These are phyloP conservation scores for Pholiota microspora DNA, from an alignment of 768 basidiomycete species.

Conservation along the genomic window DNA sequence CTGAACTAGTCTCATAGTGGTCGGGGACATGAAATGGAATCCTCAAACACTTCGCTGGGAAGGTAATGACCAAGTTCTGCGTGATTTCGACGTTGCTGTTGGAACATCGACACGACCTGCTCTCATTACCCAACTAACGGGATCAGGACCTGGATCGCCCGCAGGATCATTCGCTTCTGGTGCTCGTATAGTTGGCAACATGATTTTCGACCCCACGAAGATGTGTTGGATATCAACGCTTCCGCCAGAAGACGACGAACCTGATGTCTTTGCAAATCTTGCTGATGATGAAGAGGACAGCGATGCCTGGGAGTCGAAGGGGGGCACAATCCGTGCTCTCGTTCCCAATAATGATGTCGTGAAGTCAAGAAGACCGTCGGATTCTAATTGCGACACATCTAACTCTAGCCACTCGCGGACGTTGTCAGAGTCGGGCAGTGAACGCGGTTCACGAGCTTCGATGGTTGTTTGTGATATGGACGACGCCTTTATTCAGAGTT, in stretches of 20 bases:
- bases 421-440: slow-evolving; percentile 74
- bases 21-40: slow-evolving; percentile 98
- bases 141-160: slow-evolving; percentile 82
- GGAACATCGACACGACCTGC: slow-evolving; percentile 89
- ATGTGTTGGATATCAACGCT: slow-evolving; percentile 96
- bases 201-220: slow-evolving; percentile 92
- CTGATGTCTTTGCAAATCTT: slow-evolving; percentile 92
- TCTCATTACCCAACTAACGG: slow-evolving; percentile 90
- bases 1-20: slow-evolving; percentile 59
- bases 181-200: slow-evolving; percentile 92
- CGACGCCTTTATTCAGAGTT: slow-evolving; percentile 68
- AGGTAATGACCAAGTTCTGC: slow-evolving; percentile 90
- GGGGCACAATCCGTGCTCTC: slow-evolving; percentile 76
- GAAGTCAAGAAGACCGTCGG: slow-evolving; percentile 28
- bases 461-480: slow-evolving; percentile 73
- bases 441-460: slow-evolving; percentile 77
- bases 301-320: slow-evolving; percentile 67
- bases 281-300: slow-evolving; percentile 89
- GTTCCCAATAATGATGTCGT: slow-evolving; percentile 36
- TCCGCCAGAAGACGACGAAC: slow-evolving; percentile 87
- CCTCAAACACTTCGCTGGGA: slow-evolving; percentile 90
- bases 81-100: slow-evolving; percentile 85
- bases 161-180: slow-evolving; percentile 72
- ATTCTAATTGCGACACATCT: slow-evolving; percentile 35
- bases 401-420: slow-evolving; percentile 65